Evolutionary conservation across 371 early-diverging fungal genomes (phyloP), one percentile per base, ranked within the genome.

Genomic region (Batkoa obscura): DNA sequence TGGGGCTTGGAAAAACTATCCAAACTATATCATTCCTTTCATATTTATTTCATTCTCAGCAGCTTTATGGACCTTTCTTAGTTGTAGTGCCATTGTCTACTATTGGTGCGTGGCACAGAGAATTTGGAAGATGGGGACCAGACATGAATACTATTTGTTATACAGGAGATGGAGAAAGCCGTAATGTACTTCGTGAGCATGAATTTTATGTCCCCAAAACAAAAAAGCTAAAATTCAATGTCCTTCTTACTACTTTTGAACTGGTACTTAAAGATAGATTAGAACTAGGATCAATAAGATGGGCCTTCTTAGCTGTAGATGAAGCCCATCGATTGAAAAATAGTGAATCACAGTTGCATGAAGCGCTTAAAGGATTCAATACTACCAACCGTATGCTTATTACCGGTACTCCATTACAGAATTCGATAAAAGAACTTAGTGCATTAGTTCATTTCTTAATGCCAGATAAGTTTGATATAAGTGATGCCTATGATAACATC

Each of bases 1-100:
- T 88, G 91, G 99, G 98, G 32, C 69, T 99, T 41, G 99, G 99
- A 10, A 99, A 99, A 70, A 99, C 99, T 0, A 80, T 99, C 2
- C 99, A 99, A 70, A 90, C 95, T 0, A 96, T 99, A 49, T 86
- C 95, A 32, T 90, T 97, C 66, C 70, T 99, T n/a, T 83, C 82
- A 32, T 89, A 88, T 54, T 70, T 98, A n/a, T 90, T 84, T 69
- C 83, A 96, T 63, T 70, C 75, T 4, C 74, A 79, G 59, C 60
- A 84, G 23, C 66, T 94, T 1, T 92, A 82, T 64, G 98, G 98
- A 0, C 98, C 98, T 0, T 91, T 86, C 66, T 66, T 98, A 56
- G 84, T 98, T 2, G 94, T 96, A 0, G 96, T 96, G 0, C 98
- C 98, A 1, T 68, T 96, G 30, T 93, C 94, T 31, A 93, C 94